phyloP scores from a whole-genome alignment of 345 rosid species.

The Viola odorata region DNA sequence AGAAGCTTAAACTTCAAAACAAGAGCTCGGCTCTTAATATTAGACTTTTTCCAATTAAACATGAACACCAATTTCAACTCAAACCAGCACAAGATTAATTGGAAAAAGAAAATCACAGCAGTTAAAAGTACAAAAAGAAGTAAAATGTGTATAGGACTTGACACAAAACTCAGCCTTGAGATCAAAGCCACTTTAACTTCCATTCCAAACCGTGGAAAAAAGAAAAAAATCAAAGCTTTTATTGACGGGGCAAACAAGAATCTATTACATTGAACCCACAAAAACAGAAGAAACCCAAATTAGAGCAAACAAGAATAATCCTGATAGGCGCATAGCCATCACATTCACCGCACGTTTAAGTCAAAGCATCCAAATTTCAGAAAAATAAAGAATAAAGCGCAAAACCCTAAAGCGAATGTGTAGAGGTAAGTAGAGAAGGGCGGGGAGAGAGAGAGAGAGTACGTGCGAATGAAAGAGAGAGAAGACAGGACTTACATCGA shows the following conservation, averaged over 20 bases:
- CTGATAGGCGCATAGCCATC: background rate
- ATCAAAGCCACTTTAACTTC: too few relatives aligned
- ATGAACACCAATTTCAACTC: too few relatives aligned
- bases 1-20: too few relatives aligned
- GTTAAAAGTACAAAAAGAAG: too few relatives aligned
- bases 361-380: background rate
- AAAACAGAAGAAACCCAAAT: background rate
- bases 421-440: background rate
- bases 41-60: too few relatives aligned
- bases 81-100: too few relatives aligned
- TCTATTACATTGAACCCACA: background rate
- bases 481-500: background rate
- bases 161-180: too few relatives aligned
- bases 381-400: background rate
- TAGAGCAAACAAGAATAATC: background rate
- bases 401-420: background rate
- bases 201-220: background rate
- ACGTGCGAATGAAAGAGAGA: background rate
- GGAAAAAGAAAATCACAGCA: too few relatives aligned
- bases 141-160: too few relatives aligned
- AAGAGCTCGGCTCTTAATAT: too few relatives aligned
- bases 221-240: background rate
- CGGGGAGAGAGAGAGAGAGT: background rate
- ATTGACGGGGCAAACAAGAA: background rate
- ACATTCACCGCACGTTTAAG: background rate